Evolutionary conservation across 75 land plant species (phyloP), one percentile per base, ranked within the genome.

Genomic region (Sequoiadendron giganteum): DNA sequence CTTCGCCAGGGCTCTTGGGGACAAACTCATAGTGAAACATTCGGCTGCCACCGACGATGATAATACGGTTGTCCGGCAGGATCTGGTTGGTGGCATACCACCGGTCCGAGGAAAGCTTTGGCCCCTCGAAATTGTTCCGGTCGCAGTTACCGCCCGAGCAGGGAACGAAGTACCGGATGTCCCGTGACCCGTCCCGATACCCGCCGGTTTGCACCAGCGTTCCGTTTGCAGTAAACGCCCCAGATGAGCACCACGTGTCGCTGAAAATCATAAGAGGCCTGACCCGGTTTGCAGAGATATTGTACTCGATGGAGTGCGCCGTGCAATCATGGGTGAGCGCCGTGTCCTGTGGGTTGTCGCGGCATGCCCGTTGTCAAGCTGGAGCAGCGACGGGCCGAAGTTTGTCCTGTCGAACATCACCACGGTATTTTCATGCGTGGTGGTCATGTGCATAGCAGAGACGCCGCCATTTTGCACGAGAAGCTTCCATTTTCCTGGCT

Each of bases 151-250:
- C 75, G 47, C 55, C 77, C 14, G 15, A 15, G 86, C 97, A 95
- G 13, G 95, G 92, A 10, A n/a, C 15, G 83, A 94, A 90, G 85
- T 49, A 36, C 10, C 96, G 88, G 30, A 91, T 86, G 43, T 65
- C 89, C 5, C 86, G 89, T 11, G 87, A 83, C 49, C 97, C 97
- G 77, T 90, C 93, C 34, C 72, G 72, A 76, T 73, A 88, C 30
- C 95, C 98, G 28, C 98, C 98, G 30, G 93, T 92, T 85, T 96
- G 98, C 28, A 96, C 76, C 0, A 96, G 93, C n/a, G 89, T 91
- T 13, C 97, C 97, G 77, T 94, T 90, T 72, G 92, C 90, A 14
- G 87, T 28, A 86, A 95, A 86, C 18, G 93, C 80, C 72, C 97
- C 98, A 8, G 95, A 96, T 6, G 96, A 95, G 90, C 97, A 96